phyloP scores from a whole-genome alignment of 1,139 yeast genomes.

The Saccharomycopsis crataegensis region DNA sequence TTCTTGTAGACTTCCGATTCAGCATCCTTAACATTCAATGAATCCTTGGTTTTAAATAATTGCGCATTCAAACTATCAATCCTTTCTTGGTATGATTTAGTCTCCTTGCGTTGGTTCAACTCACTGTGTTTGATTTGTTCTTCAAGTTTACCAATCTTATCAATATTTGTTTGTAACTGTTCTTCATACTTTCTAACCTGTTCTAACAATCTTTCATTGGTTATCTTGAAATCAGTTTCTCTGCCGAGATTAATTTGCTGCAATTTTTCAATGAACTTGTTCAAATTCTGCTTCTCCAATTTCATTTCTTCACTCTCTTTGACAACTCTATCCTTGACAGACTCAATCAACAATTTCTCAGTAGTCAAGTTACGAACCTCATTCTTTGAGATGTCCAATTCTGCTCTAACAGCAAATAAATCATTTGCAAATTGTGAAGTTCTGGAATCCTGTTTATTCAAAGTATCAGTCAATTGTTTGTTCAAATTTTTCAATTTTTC shows the following conservation, averaged over 20 bases:
- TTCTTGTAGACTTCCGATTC: slow-evolving; percentile 30
- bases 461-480: slow-evolving; percentile 46
- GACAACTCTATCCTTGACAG: slow-evolving; percentile 45
- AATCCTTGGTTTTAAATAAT: slow-evolving; percentile 32
- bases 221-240: slow-evolving; percentile 11
- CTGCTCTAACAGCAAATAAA: slow-evolving; percentile 37
- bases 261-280: slow-evolving; percentile 37
- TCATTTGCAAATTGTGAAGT: slow-evolving; percentile 53
- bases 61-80: slow-evolving; percentile 52
- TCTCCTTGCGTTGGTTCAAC: slow-evolving; percentile 48
- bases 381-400: slow-evolving; percentile 33
- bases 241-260: slow-evolving; percentile 11
- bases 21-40: slow-evolving; percentile 37
- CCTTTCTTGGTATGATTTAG: slow-evolving; percentile 58
- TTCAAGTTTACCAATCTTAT: slow-evolving; percentile 44
- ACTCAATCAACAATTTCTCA: slow-evolving; percentile 45
- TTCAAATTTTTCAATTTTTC: slow-evolving; percentile 36
- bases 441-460: slow-evolving; percentile 47
- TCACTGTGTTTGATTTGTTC: slow-evolving; percentile 40
- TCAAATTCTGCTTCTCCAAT: slow-evolving; percentile 55
- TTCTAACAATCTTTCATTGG: slow-evolving; percentile 35
- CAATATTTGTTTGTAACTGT: slow-evolving; percentile 37
- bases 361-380: slow-evolving; percentile 45
- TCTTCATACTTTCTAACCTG: slow-evolving; percentile 48
- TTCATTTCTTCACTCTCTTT: slow-evolving; percentile 47